Conservation (phyloP, 2,329 filamentous ascomycete species). For the Cercospora nicotianae region DNA sequence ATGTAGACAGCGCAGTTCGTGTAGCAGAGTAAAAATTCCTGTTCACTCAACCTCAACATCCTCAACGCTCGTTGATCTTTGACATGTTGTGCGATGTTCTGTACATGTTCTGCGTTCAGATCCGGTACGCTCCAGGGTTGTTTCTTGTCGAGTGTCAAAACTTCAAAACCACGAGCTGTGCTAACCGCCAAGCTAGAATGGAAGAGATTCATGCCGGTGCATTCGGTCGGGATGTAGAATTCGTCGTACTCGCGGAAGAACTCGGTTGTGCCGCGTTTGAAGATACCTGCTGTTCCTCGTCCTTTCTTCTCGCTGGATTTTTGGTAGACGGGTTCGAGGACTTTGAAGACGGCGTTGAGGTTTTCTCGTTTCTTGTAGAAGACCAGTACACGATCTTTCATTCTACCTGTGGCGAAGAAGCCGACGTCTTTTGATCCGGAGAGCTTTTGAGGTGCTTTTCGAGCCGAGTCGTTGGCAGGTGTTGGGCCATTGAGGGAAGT, state of each 20-base stretch:
- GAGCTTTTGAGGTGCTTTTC: slow-evolving; percentile 87
- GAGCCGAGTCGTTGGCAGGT: slow-evolving; percentile 65
- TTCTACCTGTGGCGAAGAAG: slow-evolving; percentile 92
- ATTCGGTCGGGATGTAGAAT: slow-evolving; percentile 96
- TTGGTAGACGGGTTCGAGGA: slow-evolving; percentile 92
- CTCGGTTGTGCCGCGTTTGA: slow-evolving; percentile 75
- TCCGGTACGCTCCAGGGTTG: slow-evolving; percentile 92
- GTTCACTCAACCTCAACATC: slow-evolving; percentile 93
- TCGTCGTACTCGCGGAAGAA: slow-evolving; percentile 98
- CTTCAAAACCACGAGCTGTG: slow-evolving; percentile 89
- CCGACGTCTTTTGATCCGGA: slow-evolving; percentile 86
- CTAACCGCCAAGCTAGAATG: slow-evolving; percentile 90
- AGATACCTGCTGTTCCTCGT: slow-evolving; percentile 58
- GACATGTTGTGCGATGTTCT: slow-evolving; percentile 81
- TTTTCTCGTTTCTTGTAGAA: slow-evolving; percentile 94
- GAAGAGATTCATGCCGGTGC: slow-evolving; percentile 93
- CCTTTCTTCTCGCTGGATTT: slow-evolving; percentile 84
- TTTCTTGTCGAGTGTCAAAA: slow-evolving; percentile 96
- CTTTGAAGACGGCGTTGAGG: slow-evolving; percentile 89
- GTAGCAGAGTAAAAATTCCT: slow-evolving; percentile 86
- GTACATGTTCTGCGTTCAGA: slow-evolving; percentile 72
- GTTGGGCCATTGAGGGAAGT: slow-evolving; percentile 47
- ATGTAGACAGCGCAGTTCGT: slow-evolving; percentile 97
- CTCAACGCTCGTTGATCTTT: slow-evolving; percentile 81
- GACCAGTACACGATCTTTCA: slow-evolving; percentile 93